These are phyloP conservation scores for Hericium alpestre DNA, from an alignment of 768 basidiomycete genomes.

Conservation along the genomic window DNA sequence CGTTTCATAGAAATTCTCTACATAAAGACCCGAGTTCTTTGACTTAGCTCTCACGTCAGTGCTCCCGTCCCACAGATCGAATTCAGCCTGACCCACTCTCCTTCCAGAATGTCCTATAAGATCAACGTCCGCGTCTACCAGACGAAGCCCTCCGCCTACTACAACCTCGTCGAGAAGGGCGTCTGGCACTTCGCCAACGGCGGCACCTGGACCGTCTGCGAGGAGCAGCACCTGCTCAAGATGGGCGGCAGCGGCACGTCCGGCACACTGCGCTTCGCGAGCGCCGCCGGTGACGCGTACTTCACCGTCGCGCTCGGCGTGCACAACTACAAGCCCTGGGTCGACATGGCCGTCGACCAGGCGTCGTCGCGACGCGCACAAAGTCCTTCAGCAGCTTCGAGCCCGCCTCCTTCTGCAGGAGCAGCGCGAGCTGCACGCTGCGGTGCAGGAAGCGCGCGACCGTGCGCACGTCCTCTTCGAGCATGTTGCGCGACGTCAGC, in stretches of 20 bases:
- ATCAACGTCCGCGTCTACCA: not conserved
- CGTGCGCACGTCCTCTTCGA: slow-evolving; percentile 72
- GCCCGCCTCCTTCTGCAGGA: slow-evolving; percentile 90
- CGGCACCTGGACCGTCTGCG: not conserved
- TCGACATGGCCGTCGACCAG: slow-evolving; percentile 10
- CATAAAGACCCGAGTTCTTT: not conserved
- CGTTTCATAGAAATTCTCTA: too few species aligned
- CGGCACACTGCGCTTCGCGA: not conserved
- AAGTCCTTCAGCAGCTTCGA: slow-evolving; percentile 95
- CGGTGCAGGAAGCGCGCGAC: slow-evolving; percentile 92
- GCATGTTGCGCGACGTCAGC: slow-evolving; percentile 90
- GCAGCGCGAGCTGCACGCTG: slow-evolving; percentile 79
- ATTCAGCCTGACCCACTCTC: not conserved
- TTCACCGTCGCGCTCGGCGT: not conserved
- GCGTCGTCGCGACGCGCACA: slow-evolving; percentile 63
- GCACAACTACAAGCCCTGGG: not conserved
- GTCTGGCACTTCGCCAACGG: not conserved
- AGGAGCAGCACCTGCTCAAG: not conserved
- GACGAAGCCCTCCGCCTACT: not conserved
- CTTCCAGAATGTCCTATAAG: not conserved
- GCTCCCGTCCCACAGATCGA: not conserved
- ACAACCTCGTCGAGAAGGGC: not conserved
- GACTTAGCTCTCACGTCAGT: not conserved
- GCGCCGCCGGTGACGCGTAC: not conserved
- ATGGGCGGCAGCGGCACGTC: not conserved